phyloP scores from a whole-genome alignment of 768 basidiomycete species.

The Lactarius tabidus region DNA sequence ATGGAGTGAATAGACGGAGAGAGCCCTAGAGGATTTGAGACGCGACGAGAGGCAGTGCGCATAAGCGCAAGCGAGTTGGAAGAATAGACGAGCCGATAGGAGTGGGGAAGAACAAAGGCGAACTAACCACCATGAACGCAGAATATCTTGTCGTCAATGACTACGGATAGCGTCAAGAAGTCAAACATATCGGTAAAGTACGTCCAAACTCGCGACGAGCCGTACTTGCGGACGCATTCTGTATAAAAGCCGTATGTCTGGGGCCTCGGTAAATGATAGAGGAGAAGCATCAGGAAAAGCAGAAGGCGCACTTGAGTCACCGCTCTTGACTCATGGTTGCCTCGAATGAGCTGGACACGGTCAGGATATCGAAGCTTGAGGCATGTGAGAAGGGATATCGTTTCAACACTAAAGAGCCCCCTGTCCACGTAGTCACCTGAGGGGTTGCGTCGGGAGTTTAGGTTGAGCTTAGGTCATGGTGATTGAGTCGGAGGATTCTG shows the following conservation, averaged over 20 bases:
- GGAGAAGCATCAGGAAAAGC: constrained; percentile 5
- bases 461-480: constrained; percentile 1
- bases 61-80: constrained; percentile 10
- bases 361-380: constrained; percentile 96
- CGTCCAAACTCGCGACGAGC: constrained; percentile 93
- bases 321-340: constrained; percentile 96
- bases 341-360: constrained; percentile 92
- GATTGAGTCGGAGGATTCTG: constrained; percentile 13
- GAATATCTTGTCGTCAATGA: constrained; percentile 98
- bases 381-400: constrained; percentile 94
- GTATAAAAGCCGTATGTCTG: constrained; percentile 99
- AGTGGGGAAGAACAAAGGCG: constrained; percentile 4
- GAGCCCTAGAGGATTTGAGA: constrained; percentile 51
- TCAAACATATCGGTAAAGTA: constrained; percentile 99
- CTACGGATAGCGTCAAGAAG: constrained; percentile 93
- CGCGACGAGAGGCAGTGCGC: background rate
- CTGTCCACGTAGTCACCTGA: constrained; percentile 98
- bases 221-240: constrained; percentile 97
- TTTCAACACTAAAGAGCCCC: constrained; percentile 96
- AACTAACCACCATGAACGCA: constrained; percentile 93
- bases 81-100: constrained; percentile 9
- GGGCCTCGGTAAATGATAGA: constrained; percentile 3
- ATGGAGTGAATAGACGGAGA: constrained; percentile 98
- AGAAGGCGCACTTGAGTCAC: constrained; percentile 85
- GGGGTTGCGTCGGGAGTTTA: background rate